Percentiles rank a stretch among this genome's conserved stretches.
phyloP scores from a whole-genome alignment of 805 yeast genomes.

The Sugiyamaella chiloensis region DNA sequence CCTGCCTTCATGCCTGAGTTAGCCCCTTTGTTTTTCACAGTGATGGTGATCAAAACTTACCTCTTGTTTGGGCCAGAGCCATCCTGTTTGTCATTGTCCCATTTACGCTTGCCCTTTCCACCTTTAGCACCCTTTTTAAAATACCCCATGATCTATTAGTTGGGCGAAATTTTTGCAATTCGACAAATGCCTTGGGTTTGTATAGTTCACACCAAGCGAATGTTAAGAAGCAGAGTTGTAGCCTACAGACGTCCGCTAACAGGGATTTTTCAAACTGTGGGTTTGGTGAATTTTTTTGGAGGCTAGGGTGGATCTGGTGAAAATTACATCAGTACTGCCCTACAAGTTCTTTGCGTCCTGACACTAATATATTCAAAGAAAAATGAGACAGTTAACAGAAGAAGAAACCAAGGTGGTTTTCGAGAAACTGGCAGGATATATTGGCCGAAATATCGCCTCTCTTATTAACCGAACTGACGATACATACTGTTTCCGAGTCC shows the following conservation, averaged over 20 bases:
- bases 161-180: too few relatives aligned
- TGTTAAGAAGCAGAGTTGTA: too few relatives aligned
- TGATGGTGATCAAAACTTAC: background rate
- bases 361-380: conserved; percentile 6
- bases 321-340: too few relatives aligned
- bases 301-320: too few relatives aligned
- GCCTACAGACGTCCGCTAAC: too few relatives aligned
- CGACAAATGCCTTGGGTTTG: too few relatives aligned
- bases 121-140: too few relatives aligned
- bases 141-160: too few relatives aligned
- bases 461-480: conserved; percentile 77
- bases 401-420: conserved; percentile 95
- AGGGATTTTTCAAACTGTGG: too few relatives aligned
- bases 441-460: conserved; percentile 91
- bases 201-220: too few relatives aligned
- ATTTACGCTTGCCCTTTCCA: conserved; percentile 1
- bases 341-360: too few relatives aligned
- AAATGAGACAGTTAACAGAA: conserved; percentile 92
- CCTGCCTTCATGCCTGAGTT: background rate
- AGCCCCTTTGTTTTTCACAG: background rate
- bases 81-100: background rate
- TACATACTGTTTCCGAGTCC: conserved; percentile 92
- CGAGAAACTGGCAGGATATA: conserved; percentile 92
- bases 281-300: too few relatives aligned
- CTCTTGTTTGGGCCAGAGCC: background rate